phyloP scores from a whole-genome alignment of 208 protist species.

The Crithidia bombi region DNA sequence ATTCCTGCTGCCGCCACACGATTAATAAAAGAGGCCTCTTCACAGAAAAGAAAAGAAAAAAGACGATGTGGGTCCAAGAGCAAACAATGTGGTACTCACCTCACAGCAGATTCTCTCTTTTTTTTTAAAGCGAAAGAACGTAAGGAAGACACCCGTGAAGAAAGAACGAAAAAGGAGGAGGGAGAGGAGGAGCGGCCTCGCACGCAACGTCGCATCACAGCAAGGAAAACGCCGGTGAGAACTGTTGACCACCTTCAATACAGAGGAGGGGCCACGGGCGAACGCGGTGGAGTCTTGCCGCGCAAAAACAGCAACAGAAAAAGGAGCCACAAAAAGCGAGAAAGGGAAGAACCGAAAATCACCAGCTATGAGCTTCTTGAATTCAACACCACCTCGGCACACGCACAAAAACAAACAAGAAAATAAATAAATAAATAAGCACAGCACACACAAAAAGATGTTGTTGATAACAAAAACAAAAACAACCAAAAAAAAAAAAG shows the following conservation, averaged over 20 bases:
- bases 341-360: conserved; percentile 15
- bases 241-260: too few relatives aligned
- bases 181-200: too few relatives aligned
- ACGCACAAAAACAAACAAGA: neutral
- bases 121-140: neutral
- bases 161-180: conserved; percentile 5
- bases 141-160: too few relatives aligned
- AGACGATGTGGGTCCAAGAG: neutral
- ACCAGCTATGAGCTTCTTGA: too few relatives aligned
- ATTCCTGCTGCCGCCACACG: too few relatives aligned
- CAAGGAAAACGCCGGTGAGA: too few relatives aligned
- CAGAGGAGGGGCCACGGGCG: too few relatives aligned
- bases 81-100: neutral
- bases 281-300: too few relatives aligned
- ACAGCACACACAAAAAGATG: neutral
- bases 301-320: conserved; percentile 16
- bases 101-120: neutral
- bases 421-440: conserved; percentile 1
- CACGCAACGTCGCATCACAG: too few relatives aligned
- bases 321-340: conserved; percentile 18
- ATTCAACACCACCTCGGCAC: too few relatives aligned
- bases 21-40: conserved; percentile 8
- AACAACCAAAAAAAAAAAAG: conserved; percentile 8
- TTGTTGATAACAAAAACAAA: neutral
- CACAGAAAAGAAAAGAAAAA: conserved; percentile 7